Evolutionary conservation across 371 early-diverging fungal species (phyloP), one percentile per base, ranked within the genome.

Genomic region (Umbelopsis sp.): DNA sequence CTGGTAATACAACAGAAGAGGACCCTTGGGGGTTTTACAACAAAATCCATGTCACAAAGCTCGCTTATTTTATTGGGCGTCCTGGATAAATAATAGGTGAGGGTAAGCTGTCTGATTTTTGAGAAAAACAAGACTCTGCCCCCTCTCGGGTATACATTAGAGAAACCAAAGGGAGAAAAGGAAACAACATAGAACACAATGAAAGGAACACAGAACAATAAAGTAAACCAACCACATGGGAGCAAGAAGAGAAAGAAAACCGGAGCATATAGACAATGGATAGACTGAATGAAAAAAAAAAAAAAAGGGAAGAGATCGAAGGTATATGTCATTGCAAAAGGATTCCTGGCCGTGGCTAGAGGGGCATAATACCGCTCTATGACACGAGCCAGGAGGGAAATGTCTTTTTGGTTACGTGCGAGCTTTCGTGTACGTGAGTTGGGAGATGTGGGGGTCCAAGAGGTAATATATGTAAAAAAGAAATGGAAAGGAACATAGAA

Each of bases 1-100:
- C 18, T 57, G 57, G 57, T 57, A 57, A 57, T 57, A 57, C 57
- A 57, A 29, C 57, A 57, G 57, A 3, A 57, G 35, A 57, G 57
- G 35, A 57, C 37, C 25, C 37, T 57, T 57, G 57, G 57, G 57
- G 57, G 57, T 37, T 24, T 18, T 57, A 35, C 57, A 57, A 57
- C 29, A 57, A 20, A 25, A 41, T 7, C 41, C 57, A 57, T 57
- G 37, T 57, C 57, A 57, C 57, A 57, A 35, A 57, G 9, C 35
- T 57, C 12, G 14, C n/a, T 18, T 32, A 14, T 57, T 22, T 29
- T 29, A 29, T 35, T 57, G 29, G 35, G 16, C 14, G 48, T 48
- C 20, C 48, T 48, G 48, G 48, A 48, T 48, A 48, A 48, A 48
- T 48, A 48, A 48, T 48, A 48, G 20, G 16, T 48, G 48, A 20